phyloP scores from a whole-genome alignment of 805 yeast genomes.

The Ogataea glucozyma region DNA sequence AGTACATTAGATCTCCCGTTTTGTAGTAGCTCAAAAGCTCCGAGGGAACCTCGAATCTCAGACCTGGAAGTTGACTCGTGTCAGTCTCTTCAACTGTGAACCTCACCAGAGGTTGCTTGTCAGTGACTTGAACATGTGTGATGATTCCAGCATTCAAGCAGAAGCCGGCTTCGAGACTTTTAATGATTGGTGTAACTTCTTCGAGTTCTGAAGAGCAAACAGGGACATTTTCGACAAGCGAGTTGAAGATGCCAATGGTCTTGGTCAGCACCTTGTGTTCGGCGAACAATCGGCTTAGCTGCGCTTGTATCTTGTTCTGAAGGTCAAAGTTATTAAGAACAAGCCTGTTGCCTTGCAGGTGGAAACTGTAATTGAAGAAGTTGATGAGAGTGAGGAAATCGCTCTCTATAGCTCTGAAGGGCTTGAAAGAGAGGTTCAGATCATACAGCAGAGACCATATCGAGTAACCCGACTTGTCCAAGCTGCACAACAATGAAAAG shows the following conservation, averaged over 20 bases:
- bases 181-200: slow-evolving; percentile 8
- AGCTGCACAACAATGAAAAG: slow-evolving; percentile 9
- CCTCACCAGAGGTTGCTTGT: slow-evolving; percentile 16
- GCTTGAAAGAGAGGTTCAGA: slow-evolving; percentile 15
- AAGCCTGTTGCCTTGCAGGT: slow-evolving; percentile 3
- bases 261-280: slow-evolving; percentile 9
- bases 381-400: slow-evolving; percentile 23
- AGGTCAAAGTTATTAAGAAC: neutral
- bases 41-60: slow-evolving; percentile 15
- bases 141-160: slow-evolving; percentile 14
- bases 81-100: slow-evolving; percentile 10
- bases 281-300: slow-evolving; percentile 11
- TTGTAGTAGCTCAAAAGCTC: slow-evolving; percentile 13
- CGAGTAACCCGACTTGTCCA: slow-evolving; percentile 13
- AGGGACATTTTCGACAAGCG: slow-evolving; percentile 7
- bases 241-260: slow-evolving; percentile 8
- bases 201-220: slow-evolving; percentile 1
- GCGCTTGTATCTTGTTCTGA: neutral
- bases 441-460: slow-evolving; percentile 23
- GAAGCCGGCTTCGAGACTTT: slow-evolving; percentile 15
- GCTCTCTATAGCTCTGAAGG: slow-evolving; percentile 16
- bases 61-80: slow-evolving; percentile 13
- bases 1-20: slow-evolving; percentile 17
- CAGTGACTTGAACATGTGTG: slow-evolving; percentile 6
- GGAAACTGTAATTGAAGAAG: slow-evolving; percentile 17